Evolutionary conservation across 805 yeast species (phyloP).

Genomic region (Cyberlindnera maritima): DNA sequence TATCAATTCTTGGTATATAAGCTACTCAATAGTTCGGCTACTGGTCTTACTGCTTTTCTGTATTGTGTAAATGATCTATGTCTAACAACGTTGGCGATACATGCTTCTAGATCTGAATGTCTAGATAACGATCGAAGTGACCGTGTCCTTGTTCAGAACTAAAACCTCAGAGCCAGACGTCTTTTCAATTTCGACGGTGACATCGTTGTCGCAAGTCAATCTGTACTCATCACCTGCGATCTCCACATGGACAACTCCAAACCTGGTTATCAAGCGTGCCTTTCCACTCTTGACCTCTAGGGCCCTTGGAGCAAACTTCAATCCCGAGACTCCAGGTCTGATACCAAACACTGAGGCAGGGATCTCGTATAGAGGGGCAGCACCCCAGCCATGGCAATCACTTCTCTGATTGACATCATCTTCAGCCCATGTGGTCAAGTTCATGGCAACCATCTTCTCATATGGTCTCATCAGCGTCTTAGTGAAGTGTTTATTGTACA

Average conservation of each 20-base stretch:
- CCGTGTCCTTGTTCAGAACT: not conserved
- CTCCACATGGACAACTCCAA: not conserved
- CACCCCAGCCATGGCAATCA: conserved; percentile 3
- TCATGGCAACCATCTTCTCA: not conserved
- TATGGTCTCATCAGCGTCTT: not conserved
- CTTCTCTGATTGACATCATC: conserved; percentile 3
- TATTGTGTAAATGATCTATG: no score
- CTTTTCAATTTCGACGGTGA: not conserved
- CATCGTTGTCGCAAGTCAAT: not conserved
- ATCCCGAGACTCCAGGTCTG: not conserved
- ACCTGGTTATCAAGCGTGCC: not conserved
- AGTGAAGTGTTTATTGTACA: not conserved
- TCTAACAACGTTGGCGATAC: no score
- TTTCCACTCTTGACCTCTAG: not conserved
- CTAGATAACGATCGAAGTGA: not conserved
- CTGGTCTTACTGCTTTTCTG: no score
- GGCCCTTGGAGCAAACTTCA: not conserved
- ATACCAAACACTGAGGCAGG: not conserved
- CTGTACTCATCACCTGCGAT: not conserved
- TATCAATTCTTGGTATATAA: no score
- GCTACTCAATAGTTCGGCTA: no score
- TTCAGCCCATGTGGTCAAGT: conserved; percentile 2
- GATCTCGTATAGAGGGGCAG: not conserved
- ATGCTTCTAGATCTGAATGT: no score
- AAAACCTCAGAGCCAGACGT: not conserved